Evolutionary conservation across 1,284 basidiomycete genomes (phyloP).

Genomic region (Apiotrichum gracile): DNA sequence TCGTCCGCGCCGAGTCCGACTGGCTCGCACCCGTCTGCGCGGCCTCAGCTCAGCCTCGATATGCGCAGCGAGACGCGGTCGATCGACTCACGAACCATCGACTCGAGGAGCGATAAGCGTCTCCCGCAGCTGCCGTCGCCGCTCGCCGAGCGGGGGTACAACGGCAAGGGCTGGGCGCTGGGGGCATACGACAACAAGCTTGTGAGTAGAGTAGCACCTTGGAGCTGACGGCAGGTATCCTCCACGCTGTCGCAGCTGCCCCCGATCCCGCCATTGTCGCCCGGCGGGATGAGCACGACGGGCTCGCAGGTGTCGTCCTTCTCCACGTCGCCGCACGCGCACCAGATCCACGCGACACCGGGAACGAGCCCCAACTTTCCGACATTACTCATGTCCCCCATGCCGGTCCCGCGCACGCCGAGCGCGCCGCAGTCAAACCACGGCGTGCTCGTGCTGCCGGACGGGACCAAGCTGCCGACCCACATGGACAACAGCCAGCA

Average conservation of each 20-base stretch:
- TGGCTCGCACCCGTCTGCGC: background rate
- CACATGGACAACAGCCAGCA: background rate
- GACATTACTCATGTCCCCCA: background rate
- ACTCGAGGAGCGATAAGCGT: slow-evolving; percentile 9
- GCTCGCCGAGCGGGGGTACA: background rate
- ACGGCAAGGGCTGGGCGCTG: slow-evolving; percentile 22
- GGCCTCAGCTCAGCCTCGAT: slow-evolving; percentile 8
- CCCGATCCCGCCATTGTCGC: slow-evolving; percentile 35
- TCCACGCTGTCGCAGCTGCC: slow-evolving; percentile 42
- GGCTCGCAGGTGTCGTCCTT: slow-evolving; percentile 11
- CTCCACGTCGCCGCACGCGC: slow-evolving; percentile 9
- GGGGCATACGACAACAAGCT: slow-evolving; percentile 44
- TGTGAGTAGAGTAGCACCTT: slow-evolving; percentile 18
- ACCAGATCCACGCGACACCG: background rate
- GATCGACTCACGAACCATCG: background rate
- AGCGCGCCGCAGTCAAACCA: slow-evolving; percentile 2
- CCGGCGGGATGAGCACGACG: slow-evolving; percentile 15
- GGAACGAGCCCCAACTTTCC: background rate
- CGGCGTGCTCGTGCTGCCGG: slow-evolving; percentile 32
- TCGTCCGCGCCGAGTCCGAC: background rate
- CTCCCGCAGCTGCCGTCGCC: slow-evolving; percentile 9
- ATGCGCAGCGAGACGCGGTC: slow-evolving; percentile 4
- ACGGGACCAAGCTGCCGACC: slow-evolving; percentile 32
- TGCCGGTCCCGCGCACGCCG: background rate
- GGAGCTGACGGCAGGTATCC: slow-evolving; percentile 27